These are phyloP conservation scores for Venturia asperata DNA, from an alignment of 2,329 filamentous ascomycete genomes.

Conservation along the genomic window DNA sequence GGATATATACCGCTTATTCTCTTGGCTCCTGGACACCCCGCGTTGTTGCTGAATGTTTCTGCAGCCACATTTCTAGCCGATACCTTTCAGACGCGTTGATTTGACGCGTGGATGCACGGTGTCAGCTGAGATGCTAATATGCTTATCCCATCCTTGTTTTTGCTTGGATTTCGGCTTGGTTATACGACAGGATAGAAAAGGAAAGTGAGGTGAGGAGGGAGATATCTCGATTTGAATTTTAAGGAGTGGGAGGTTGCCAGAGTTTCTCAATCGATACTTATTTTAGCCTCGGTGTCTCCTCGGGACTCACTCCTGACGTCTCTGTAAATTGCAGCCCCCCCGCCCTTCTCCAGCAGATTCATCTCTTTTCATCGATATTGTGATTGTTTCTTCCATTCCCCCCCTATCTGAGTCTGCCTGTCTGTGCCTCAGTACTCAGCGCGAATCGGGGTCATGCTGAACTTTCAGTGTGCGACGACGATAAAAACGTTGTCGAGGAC, in stretches of 20 bases:
- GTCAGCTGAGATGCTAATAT: not conserved
- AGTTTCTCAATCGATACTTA: not conserved
- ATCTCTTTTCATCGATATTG: not conserved
- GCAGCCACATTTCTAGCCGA: slow-evolving; percentile 43
- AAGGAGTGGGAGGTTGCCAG: no score
- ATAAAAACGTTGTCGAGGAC: no score
- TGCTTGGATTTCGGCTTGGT: not conserved
- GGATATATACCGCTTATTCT: not conserved
- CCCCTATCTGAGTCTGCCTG: no score
- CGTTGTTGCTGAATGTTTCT: slow-evolving; percentile 37
- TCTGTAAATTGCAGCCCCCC: not conserved
- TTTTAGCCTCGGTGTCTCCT: not conserved
- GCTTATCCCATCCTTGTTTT: not conserved
- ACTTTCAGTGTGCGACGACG: no score
- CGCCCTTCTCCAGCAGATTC: not conserved
- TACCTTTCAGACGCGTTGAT: slow-evolving; percentile 30
- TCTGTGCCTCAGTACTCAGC: no score
- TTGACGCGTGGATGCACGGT: not conserved
- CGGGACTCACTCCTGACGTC: not conserved
- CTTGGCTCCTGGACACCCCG: slow-evolving; percentile 33
- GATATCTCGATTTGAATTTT: no score
- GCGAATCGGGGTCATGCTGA: no score
- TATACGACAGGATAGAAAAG: not conserved
- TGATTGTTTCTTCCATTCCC: no score
- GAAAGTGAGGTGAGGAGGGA: not conserved